Evolutionary conservation across 148 eudicot species (phyloP).

Genomic region (Spergularia marina): DNA sequence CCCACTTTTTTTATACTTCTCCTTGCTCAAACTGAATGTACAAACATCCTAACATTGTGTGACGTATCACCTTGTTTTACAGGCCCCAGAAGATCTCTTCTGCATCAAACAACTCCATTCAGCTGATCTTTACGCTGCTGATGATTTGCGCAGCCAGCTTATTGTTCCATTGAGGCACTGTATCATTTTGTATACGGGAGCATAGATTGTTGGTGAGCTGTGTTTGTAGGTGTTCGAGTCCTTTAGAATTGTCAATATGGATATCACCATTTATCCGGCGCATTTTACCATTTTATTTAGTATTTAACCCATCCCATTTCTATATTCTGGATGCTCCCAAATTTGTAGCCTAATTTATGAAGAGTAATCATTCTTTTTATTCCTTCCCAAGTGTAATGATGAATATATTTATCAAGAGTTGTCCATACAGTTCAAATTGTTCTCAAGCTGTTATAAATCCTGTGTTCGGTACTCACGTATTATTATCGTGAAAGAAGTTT

Average conservation of each 20-base stretch:
- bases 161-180: slow-evolving; percentile 29
- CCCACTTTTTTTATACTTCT: background rate
- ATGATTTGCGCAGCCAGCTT: slow-evolving; percentile 32
- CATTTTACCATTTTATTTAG: slow-evolving; percentile 9
- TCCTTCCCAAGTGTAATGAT: slow-evolving; percentile 24
- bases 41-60: background rate
- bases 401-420: slow-evolving; percentile 22
- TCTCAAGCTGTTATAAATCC: background rate
- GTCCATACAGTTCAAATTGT: slow-evolving; percentile 22
- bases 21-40: background rate
- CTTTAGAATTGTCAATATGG: slow-evolving; percentile 36
- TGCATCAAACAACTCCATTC: slow-evolving; percentile 33
- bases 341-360: slow-evolving; percentile 25
- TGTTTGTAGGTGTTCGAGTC: slow-evolving; percentile 28
- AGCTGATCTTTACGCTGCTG: slow-evolving; percentile 39
- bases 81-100: slow-evolving; percentile 66
- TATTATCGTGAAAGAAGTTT: background rate
- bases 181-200: slow-evolving; percentile 28
- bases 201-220: slow-evolving; percentile 35
- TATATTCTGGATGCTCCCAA: slow-evolving; percentile 28
- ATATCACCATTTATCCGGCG: slow-evolving; percentile 15
- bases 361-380: slow-evolving; percentile 33
- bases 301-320: slow-evolving; percentile 14
- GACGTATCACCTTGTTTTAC: background rate
- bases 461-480: background rate